Base-by-base conservation (phyloP, 441 rosid species). In the Adansonia rubrostipa region DNA sequence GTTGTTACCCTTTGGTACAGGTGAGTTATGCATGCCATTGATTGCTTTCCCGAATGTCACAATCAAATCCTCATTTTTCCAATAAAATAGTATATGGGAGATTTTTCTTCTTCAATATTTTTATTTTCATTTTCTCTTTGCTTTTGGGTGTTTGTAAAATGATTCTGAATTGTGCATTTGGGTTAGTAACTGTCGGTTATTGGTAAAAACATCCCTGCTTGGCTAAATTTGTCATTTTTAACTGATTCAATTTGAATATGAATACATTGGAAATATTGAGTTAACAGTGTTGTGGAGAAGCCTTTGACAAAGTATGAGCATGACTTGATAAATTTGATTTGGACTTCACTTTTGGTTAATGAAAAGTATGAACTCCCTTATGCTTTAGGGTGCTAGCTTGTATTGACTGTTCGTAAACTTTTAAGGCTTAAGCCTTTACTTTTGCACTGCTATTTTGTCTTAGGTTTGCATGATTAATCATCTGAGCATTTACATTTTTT, bases 1-100 rank as follows among this genome's bases (percentile, higher is more conserved):
- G 99, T 96, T 83, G 99, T 96, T 80, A 94, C 99, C 24, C 98
- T 96, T 80, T 96, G 99, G 99, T 96, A 96, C 94, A 96, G 98
- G 99, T 96, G 77, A 85, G 92, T 74, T 65, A 58, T 72, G 80
- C 36, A 19, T 54, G 42, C 58, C 19, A 54, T 51, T 3, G 47
- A 17, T 72, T 45, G 14, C 72, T 71, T 81, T 58, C 5, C 17
- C 70, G 17, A 44, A 47, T 69, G 11, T 7, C 77, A 77, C 7
- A 19, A 33, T 20, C 50, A 70, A 50, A 66, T 56, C 71, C 17
- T 61, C 65, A 22, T 33, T 40, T 4, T 22, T n/a, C 54, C 42
- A 72, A 8, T 54, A 58, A 71, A 71, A 54, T 36, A 54, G 44
- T 9, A 14, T 6, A 54, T n/a, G 14, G 15, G 28, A 9, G 75